Base-by-base conservation (phyloP, 345 rosid genomes). In the Erucastrum elatum region DNA sequence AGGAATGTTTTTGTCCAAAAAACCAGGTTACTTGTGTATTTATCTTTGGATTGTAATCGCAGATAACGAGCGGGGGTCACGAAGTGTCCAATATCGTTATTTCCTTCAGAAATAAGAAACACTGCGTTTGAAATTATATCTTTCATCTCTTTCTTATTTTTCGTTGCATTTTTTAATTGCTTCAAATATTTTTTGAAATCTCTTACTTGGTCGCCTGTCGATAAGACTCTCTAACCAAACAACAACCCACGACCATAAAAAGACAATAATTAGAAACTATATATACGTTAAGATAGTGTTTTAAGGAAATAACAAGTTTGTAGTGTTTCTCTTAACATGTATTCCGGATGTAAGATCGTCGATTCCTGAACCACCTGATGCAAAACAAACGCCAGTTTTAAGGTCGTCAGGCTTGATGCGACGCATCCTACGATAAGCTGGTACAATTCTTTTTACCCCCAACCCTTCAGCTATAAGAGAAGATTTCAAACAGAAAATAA, bases 31-130 rank as follows among this genome's bases (percentile, higher is more conserved):
- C 85, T 89, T 2, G 91, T 85, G 71, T 90, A 90, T 9, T 82
- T 61, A 17, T 75, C 41, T 2, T 74, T 21, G 31, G 83, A 82
- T n/a, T 78, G 3, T 64, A 75, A 84, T 15, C 70, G 39, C 26
- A 67, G 16, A 21, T 21, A 21, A 58, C 82, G 60, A 11, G 72
- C 62, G 0, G 77, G 86, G 44, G 82, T 59, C 0, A 4, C n/a
- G 33, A 72, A 84, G 59, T 84, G 89, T 21, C 87, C 93, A 16
- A 91, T 68, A 86, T 91, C 96, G 44, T 89, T 80, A 72, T 86
- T 89, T 56, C 93, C 89, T 17, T 84, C 64, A 13, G 85, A 83
- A 30, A 87, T 67, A 2, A 87, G 33, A 75, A 62, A 76, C 17
- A 89, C 21, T 58, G 86, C 82, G 2, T 84, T 86, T 46, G 70